Evolutionary conservation across 768 basidiomycete species (phyloP).

Genomic region (Steccherinum ochraceum): DNA sequence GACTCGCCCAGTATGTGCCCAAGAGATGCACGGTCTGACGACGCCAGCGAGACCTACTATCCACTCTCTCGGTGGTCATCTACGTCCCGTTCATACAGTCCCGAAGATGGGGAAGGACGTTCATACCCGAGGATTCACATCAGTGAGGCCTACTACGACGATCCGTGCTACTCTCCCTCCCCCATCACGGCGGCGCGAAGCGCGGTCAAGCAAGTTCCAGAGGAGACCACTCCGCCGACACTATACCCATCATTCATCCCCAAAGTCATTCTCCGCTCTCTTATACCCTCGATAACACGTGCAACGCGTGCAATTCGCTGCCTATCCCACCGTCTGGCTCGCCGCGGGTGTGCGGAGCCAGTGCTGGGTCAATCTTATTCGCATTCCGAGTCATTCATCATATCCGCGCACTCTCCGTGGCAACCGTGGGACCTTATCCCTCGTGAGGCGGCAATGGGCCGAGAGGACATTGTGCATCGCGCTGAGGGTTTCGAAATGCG

Average conservation of each 20-base stretch:
- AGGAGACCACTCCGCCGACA: not conserved
- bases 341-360: not conserved
- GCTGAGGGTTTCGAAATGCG: not conserved
- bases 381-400: not conserved
- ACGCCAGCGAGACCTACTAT: not conserved
- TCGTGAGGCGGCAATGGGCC: not conserved
- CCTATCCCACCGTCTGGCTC: not conserved
- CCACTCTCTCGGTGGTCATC: not conserved
- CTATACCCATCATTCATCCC: not conserved
- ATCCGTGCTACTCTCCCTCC: not conserved
- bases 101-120: not conserved
- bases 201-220: not conserved
- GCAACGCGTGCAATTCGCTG: too few relatives aligned
- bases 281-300: not conserved
- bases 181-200: too few relatives aligned
- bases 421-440: not conserved
- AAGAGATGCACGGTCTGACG: not conserved
- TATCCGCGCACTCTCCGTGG: not conserved
- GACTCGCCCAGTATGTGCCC: not conserved
- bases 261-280: not conserved
- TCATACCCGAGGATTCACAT: not conserved
- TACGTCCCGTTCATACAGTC: not conserved
- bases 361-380: not conserved
- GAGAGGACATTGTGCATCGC: not conserved
- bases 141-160: not conserved